Percentiles rank a stretch among this genome's conserved stretches.
phyloP scores from a whole-genome alignment of 306 rosid genomes.

The Pyrus betulifolia region DNA sequence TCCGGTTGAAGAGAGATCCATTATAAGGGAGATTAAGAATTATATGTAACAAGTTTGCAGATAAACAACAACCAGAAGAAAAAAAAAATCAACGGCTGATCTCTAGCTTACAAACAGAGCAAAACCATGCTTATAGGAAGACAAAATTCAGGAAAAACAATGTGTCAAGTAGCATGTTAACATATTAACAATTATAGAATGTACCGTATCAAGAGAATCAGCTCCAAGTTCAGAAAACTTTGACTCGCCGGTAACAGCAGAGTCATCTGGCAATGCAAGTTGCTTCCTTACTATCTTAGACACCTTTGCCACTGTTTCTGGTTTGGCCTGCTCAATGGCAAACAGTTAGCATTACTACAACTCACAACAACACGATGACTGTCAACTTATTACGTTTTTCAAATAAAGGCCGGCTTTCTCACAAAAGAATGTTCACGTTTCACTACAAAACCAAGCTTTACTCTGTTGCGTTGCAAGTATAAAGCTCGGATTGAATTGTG shows the following conservation, averaged over 20 bases:
- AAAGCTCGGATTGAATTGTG: no score
- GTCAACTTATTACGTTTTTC: not conserved
- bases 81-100: not conserved
- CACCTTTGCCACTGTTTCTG: slow-evolving; percentile 59
- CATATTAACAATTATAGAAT: not conserved
- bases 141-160: not conserved
- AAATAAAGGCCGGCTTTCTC: not conserved
- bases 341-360: not conserved
- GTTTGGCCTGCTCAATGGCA: slow-evolving; percentile 55
- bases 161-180: not conserved
- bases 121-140: not conserved
- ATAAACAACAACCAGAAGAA: not conserved
- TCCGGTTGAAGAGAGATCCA: not conserved
- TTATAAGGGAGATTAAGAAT: not conserved
- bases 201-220: slow-evolving; percentile 88
- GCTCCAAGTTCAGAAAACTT: slow-evolving; percentile 70
- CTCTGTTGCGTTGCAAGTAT: no score
- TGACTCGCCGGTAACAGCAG: slow-evolving; percentile 43
- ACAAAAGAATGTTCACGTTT: not conserved
- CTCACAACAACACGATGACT: not conserved
- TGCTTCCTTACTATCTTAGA: slow-evolving; percentile 60
- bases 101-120: not conserved
- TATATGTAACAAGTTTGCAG: not conserved
- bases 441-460: no score
- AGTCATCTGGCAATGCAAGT: slow-evolving; percentile 54